Base-by-base conservation (phyloP, 768 basidiomycete species). In the Serendipita vermifera region DNA sequence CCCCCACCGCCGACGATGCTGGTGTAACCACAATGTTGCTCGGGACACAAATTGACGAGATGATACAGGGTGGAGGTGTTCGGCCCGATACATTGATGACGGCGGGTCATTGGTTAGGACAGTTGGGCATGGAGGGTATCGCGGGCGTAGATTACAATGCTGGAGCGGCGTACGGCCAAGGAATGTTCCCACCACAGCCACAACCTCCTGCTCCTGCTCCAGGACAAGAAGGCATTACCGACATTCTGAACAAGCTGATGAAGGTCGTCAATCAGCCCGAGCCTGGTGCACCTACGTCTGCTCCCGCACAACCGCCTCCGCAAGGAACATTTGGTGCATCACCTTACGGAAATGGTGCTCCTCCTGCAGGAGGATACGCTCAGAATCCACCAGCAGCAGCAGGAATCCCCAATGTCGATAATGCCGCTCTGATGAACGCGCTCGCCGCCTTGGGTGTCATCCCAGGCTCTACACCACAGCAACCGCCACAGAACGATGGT, bases 1-100 rank as follows among this genome's bases (percentile, higher is more conserved):
- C 76, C 43, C 85, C 85, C 61, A 86, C 85, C 61, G 82, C 87
- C 62, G 73, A 79, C 57, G 84, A 87, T 68, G 73, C 67, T 62
- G 74, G 77, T 55, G 75, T 78, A 61, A 75, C 74, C 64, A 65
- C 70, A 46, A 89, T 90, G 85, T 77, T 80, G 27, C 73, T 78
- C 32, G 85, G 87, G 22, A 72, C 77, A 20, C 83, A 85, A 54
- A 75, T 79, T 57, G 63, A 58, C 33, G 59, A 22, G 17, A 57
- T 57, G 38, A 35, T 48, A 2, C 46, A 51, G 31, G 46, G 17
- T n/a, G 17, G 39, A 41, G n/a, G n/a, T n/a, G n/a, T n/a, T n/a
- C 39, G 26, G 39, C 17, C 17, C 39, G 39, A 41, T 6, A 2
- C 15, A 26, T 26, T 11, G 36, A 38, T 11, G 15, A 41, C 17